Base-by-base conservation (phyloP, 495 filamentous ascomycete species). In the Penicillium diatomitis region DNA sequence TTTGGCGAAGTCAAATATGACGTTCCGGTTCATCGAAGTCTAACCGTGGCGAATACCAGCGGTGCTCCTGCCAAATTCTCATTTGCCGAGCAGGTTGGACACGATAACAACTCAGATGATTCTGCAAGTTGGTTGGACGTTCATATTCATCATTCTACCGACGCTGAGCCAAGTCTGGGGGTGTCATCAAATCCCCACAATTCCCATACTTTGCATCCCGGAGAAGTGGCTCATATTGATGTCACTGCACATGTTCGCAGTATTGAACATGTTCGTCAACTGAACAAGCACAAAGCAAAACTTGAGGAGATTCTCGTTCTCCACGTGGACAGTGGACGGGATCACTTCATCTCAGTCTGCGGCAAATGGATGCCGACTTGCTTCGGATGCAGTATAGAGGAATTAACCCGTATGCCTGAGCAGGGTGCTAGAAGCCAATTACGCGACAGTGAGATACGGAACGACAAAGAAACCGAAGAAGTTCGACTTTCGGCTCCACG, bases 11-110 rank as follows among this genome's bases (percentile, higher is more conserved):
- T 96, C 0, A 65, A 76, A 8, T 90, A 81, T 54, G 73, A 82
- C n/a, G 76, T 82, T 37, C 73, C 76, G 5, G 75, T 85, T 54
- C 73, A 66, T 8, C 76, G 85, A 6, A 74, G 63, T 8, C 54
- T 97, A 34, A 96, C 89, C 5, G 78, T 97, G 32, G 94, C 94
- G 4, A 99, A 99, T 48, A 97, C 91, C 0, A 84, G 94, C 27
- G 71, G 84, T 12, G 85, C 89, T 0, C 66, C 77, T 34, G 90
- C 94, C 0, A 84, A 71, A 2, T 81, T 95, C 53, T 74, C 69
- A 6, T 91, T 97, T 52, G 77, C 88, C 0, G 80, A 87, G 46
- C 78, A 81, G 43, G 82, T 85, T 5, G 66, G 72, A n/a, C 62
- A 63, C 6, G 79, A 71, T 7, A 62, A 69, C n/a, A 47, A 69